phyloP scores from a whole-genome alignment of 2,329 filamentous ascomycete species.

The Aspergillus ustus region DNA sequence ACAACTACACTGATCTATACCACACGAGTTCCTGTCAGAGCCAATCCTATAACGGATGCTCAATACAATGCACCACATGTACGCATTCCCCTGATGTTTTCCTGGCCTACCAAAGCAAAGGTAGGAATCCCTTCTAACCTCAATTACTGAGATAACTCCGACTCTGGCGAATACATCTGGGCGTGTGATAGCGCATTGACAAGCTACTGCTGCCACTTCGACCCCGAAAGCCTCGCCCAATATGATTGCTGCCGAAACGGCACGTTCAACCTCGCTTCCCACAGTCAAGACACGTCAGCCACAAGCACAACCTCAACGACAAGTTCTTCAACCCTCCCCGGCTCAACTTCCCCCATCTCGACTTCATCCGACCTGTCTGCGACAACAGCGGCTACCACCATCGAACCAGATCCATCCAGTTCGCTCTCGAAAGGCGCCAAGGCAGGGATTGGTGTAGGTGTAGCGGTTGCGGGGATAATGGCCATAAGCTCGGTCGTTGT shows the following conservation, averaged over 20 bases:
- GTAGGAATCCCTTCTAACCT: background rate
- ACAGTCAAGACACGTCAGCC: background rate
- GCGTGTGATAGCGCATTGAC: background rate
- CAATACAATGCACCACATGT: background rate
- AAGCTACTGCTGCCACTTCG: background rate
- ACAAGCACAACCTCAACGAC: background rate
- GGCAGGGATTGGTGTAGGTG: background rate
- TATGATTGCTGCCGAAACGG: background rate
- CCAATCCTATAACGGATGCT: background rate
- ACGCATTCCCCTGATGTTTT: background rate
- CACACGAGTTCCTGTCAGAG: background rate
- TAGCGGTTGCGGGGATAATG: background rate
- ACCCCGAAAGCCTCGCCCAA: background rate
- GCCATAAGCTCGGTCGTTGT: background rate
- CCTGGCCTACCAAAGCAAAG: background rate
- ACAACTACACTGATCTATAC: conserved; percentile 4
- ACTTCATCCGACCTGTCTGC: background rate
- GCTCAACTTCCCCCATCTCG: background rate
- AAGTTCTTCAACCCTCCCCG: background rate
- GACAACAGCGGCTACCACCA: background rate
- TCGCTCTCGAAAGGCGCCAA: background rate
- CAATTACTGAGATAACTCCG: background rate
- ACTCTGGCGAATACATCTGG: conserved; percentile 1
- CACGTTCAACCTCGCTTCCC: background rate
- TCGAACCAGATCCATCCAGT: background rate